Evolutionary conservation across 1,139 yeast genomes (phyloP).

Genomic region (Suhomyces coccinellae): DNA sequence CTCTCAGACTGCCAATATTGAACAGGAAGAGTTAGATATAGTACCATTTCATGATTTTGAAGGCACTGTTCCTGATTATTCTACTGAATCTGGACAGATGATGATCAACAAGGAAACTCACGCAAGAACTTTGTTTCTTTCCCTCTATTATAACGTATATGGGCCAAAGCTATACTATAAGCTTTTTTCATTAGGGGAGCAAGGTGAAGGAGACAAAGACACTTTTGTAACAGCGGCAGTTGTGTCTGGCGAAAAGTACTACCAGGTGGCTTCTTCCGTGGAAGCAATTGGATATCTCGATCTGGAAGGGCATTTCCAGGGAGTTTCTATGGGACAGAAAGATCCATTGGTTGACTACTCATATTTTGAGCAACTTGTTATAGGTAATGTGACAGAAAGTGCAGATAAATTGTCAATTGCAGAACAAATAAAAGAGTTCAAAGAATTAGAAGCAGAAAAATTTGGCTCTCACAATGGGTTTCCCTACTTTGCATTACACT

Average conservation of each 20-base stretch:
- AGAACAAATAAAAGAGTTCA: constrained; percentile 26
- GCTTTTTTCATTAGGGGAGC: constrained; percentile 57
- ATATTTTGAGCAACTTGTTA: constrained; percentile 17
- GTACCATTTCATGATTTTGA: constrained; percentile 51
- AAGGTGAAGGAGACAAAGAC: constrained; percentile 71
- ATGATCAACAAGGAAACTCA: constrained; percentile 55
- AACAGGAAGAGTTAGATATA: constrained; percentile 14
- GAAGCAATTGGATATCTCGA: constrained; percentile 35
- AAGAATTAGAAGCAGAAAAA: constrained; percentile 18
- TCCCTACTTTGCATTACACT: constrained; percentile 36
- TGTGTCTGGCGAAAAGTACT: constrained; percentile 46
- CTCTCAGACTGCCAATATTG: constrained; percentile 4
- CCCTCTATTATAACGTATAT: constrained; percentile 56
- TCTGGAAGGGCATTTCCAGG: constrained; percentile 27
- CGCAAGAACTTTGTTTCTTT: constrained; percentile 50
- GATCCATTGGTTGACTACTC: constrained; percentile 34
- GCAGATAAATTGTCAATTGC: constrained; percentile 9
- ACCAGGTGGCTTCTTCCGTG: constrained; percentile 49
- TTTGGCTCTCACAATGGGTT: constrained; percentile 19
- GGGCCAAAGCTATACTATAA: constrained; percentile 60
- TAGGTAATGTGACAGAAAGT: constrained; percentile 8
- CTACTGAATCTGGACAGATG: constrained; percentile 65
- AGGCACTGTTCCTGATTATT: constrained; percentile 61
- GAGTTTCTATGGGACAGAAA: constrained; percentile 45
- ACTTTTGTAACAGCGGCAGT: constrained; percentile 61